Base-by-base conservation (phyloP, 228 moss, liverwort and hornwort genomes). In the Sphagnum fallax region DNA sequence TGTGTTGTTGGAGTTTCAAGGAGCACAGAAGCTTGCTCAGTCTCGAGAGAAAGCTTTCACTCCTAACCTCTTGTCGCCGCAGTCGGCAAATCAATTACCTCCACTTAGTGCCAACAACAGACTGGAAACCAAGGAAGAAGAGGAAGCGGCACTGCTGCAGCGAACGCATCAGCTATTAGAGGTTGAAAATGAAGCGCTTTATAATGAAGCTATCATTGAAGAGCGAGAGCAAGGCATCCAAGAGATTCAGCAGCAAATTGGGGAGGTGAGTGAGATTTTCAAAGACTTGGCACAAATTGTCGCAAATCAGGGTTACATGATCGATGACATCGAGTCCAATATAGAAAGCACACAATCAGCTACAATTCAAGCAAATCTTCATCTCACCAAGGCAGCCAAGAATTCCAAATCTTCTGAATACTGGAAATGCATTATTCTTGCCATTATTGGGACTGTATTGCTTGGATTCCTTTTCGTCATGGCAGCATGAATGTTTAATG, bases 161-260 rank as follows among this genome's bases (percentile, higher is more conserved):
- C 53, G 64, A 18, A 81, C 82, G 76, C 88, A 84, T 65, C 79
- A 88, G 18, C 62, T 85, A 12, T 50, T 77, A 16, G 81, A 91
- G 69, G 83, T 85, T 13, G 93, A 93, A 48, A 90, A 91, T 57
- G 93, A 97, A 73, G 81, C 92, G 7, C 71, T 90, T 65, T 91
- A 79, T 67, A 91, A 97, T 73, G 79, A 87, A 68, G 87, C 81
- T 70, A 85, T 90, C 52, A 97, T 97, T 73, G 97, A 97, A 66
- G 97, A 97, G 79, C 79, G 93, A 75, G 91, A 97, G 52, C 90
- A 90, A 80, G 93, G 93, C 8, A 97, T 97, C 49, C 89, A 90
- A 66, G 97, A 91, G 77, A 97, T 97, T 65, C 91, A 91, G 63
- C 93, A 97, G 75, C 97, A 97, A 81, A 97, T 91, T 78, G 91